These are phyloP conservation scores for Didymella pomorum DNA, from an alignment of 2,329 filamentous ascomycete species.

Conservation along the genomic window DNA sequence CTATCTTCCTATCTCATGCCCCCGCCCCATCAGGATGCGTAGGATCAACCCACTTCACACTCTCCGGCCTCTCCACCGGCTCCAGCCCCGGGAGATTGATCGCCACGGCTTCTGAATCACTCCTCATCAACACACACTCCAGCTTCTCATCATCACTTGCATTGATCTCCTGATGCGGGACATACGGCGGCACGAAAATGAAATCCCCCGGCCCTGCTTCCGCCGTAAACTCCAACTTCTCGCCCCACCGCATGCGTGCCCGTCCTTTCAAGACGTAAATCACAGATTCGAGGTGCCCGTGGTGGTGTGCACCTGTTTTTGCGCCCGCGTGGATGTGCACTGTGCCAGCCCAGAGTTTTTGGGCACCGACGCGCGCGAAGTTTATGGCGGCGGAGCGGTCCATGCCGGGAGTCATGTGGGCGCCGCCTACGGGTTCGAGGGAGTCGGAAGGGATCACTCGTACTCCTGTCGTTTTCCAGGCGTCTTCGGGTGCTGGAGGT, in stretches of 20 bases:
- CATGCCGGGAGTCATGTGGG: slow-evolving; percentile 19
- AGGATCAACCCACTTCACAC: slow-evolving; percentile 19
- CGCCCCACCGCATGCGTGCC: slow-evolving; percentile 23
- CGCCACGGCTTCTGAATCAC: slow-evolving; percentile 21
- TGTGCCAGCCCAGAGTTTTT: slow-evolving; percentile 18
- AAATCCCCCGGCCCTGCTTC: slow-evolving; percentile 20
- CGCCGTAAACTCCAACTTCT: slow-evolving; percentile 17
- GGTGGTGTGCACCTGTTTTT: slow-evolving; percentile 20
- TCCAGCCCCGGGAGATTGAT: slow-evolving; percentile 14
- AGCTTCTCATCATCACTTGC: slow-evolving; percentile 20
- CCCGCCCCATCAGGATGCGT: slow-evolving; percentile 21
- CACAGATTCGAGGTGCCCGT: slow-evolving; percentile 16
- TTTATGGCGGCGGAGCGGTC: slow-evolving; percentile 16
- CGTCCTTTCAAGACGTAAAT: slow-evolving; percentile 21
- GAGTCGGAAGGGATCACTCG: slow-evolving; percentile 15
- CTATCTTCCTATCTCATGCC: too few relatives aligned
- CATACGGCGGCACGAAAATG: slow-evolving; percentile 23
- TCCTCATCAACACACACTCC: slow-evolving; percentile 22
- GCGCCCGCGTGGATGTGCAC: slow-evolving; percentile 23
- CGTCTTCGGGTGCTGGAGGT: slow-evolving; percentile 7
- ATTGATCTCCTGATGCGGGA: slow-evolving; percentile 25
- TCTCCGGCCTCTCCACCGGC: slow-evolving; percentile 12
- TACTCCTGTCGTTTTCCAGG: slow-evolving; percentile 20
- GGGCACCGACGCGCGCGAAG: slow-evolving; percentile 16
- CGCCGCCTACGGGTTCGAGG: slow-evolving; percentile 5